Conservation (phyloP, 257 asterid genomes). For the Solanum paucissectum region DNA sequence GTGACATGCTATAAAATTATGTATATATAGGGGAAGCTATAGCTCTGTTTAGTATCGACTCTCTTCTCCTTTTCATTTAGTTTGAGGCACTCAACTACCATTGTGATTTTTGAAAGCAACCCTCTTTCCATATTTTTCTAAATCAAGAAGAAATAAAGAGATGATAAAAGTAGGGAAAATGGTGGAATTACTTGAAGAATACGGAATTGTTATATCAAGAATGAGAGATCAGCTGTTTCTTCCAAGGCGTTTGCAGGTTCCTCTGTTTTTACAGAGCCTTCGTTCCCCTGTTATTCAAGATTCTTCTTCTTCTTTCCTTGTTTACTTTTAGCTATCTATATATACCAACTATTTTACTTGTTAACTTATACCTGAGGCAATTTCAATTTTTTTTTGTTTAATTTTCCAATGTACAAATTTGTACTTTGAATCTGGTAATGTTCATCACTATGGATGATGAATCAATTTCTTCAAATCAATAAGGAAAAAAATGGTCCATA, state of each 20-base stretch:
- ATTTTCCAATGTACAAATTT: neutral
- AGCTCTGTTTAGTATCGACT: neutral
- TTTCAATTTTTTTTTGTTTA: neutral
- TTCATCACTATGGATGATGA: neutral
- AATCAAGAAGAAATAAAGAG: neutral
- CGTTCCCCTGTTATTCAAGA: slow-evolving; percentile 27
- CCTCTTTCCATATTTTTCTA: neutral
- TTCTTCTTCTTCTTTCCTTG: slow-evolving; percentile 42
- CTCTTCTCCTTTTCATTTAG: neutral
- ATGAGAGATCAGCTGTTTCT: slow-evolving; percentile 35
- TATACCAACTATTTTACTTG: neutral
- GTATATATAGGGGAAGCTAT: neutral
- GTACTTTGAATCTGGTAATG: neutral
- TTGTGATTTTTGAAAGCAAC: neutral
- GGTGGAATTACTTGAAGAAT: slow-evolving; percentile 62
- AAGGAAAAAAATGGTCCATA: neutral
- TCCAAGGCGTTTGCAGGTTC: slow-evolving; percentile 25
- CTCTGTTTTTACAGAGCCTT: slow-evolving; percentile 14
- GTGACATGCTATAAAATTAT: no score
- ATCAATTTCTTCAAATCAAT: neutral
- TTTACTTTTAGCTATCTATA: slow-evolving; percentile 31
- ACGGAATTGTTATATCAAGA: slow-evolving; percentile 45
- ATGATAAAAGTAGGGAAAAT: slow-evolving; percentile 69
- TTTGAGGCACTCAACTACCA: neutral
- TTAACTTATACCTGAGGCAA: neutral